phyloP scores from a whole-genome alignment of 2,329 filamentous ascomycete genomes.

The Fusarium sp. region DNA sequence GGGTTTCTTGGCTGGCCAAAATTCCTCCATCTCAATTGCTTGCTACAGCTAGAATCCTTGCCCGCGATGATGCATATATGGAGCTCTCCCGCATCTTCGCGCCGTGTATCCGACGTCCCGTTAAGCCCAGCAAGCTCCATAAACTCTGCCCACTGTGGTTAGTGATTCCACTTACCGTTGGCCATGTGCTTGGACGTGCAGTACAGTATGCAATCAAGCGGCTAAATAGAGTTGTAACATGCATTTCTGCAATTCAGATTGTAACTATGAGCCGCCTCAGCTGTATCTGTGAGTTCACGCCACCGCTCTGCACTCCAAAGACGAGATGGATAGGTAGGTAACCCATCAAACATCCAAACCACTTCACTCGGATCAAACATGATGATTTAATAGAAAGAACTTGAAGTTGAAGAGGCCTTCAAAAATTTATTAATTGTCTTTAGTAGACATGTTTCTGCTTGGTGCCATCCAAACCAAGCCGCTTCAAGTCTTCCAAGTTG shows the following conservation, averaged over 20 bases:
- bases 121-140: constrained; percentile 1
- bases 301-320: neutral
- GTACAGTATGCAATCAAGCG: neutral
- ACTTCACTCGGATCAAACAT: neutral
- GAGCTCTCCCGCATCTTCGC: constrained; percentile 30
- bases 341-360: neutral
- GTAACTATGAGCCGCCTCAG: neutral
- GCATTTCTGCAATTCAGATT: neutral
- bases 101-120: constrained; percentile 33
- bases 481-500: neutral
- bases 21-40: neutral
- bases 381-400: neutral
- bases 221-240: neutral
- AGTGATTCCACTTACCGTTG: neutral
- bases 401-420: neutral
- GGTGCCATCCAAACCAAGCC: neutral
- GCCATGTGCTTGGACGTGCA: neutral
- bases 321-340: neutral
- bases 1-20: neutral
- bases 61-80: neutral
- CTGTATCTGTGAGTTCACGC: neutral
- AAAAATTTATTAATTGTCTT: neutral
- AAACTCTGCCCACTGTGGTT: neutral
- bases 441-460: neutral
- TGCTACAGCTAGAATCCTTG: constrained; percentile 1